These are phyloP conservation scores for Komagataella kurtzmanii DNA, from an alignment of 805 yeast genomes.

Conservation along the genomic window DNA sequence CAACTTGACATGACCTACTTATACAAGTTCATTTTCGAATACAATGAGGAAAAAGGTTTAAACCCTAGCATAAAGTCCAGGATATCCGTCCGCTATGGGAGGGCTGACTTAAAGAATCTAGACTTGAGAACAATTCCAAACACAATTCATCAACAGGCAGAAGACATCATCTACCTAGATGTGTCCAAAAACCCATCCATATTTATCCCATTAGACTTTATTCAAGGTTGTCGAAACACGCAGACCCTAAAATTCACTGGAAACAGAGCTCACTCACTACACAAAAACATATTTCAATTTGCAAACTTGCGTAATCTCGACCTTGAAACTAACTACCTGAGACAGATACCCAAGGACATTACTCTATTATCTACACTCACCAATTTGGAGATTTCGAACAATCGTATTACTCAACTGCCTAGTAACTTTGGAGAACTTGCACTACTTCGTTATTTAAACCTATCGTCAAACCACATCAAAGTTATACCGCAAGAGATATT, in stretches of 20 bases:
- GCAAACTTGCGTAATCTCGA: conserved; percentile 53
- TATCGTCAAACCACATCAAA: conserved; percentile 66
- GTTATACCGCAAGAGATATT: conserved; percentile 54
- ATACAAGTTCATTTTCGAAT: conserved; percentile 66
- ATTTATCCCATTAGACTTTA: conserved; percentile 70
- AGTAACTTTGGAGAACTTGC: conserved; percentile 40
- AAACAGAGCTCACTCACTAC: conserved; percentile 65
- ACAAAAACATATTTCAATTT: conserved; percentile 59
- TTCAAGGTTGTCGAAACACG: conserved; percentile 66
- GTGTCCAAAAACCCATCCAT: conserved; percentile 82
- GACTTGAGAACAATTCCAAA: conserved; percentile 79
- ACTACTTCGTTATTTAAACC: conserved; percentile 46
- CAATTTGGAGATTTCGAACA: conserved; percentile 58
- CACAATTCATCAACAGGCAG: conserved; percentile 64
- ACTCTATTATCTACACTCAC: conserved; percentile 39
- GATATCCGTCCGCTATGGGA: conserved; percentile 50
- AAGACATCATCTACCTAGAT: conserved; percentile 69
- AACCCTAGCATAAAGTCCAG: conserved; percentile 61
- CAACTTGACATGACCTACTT: conserved; percentile 70
- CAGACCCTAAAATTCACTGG: conserved; percentile 53
- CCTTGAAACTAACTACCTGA: conserved; percentile 67
- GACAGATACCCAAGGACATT: conserved; percentile 43
- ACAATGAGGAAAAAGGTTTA: conserved; percentile 43
- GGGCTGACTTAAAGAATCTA: conserved; percentile 61
- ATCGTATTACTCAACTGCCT: conserved; percentile 55